Percentiles rank a stretch among this genome's conserved stretches.
Conservation (phyloP, 2,329 filamentous ascomycete species). For the Cordyceps pruinosa region DNA sequence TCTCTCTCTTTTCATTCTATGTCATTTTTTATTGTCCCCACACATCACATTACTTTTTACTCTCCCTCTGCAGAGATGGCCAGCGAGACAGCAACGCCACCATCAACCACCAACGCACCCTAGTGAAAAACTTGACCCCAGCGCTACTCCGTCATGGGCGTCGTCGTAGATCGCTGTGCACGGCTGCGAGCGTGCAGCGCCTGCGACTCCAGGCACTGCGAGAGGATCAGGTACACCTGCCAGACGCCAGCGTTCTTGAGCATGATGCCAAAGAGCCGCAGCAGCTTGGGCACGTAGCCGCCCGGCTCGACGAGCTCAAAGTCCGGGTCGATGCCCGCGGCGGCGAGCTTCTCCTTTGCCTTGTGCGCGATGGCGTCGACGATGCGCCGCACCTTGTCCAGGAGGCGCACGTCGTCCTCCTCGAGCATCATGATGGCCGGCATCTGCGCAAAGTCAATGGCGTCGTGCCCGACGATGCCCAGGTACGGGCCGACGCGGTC, state of each 20-base stretch:
- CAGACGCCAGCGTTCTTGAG: conserved; percentile 85
- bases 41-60: too few relatives aligned
- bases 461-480: conserved; percentile 77
- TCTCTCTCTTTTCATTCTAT: not conserved
- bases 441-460: conserved; percentile 70
- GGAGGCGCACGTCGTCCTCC: conserved; percentile 80
- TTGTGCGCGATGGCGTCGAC: conserved; percentile 72
- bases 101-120: too few relatives aligned
- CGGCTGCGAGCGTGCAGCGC: conserved; percentile 23
- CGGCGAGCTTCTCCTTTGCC: conserved; percentile 51
- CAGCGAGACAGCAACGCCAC: too few relatives aligned
- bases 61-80: too few relatives aligned
- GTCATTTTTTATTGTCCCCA: not conserved
- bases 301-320: conserved; percentile 53
- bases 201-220: conserved; percentile 48
- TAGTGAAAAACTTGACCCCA: too few relatives aligned
- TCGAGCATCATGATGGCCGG: conserved; percentile 86
- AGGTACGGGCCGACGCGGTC: conserved; percentile 87
- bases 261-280: conserved; percentile 79
- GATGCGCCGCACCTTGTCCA: conserved; percentile 76
- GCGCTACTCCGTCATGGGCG: conserved; percentile 1
- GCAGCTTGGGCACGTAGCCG: conserved; percentile 77
- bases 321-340: conserved; percentile 46
- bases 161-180: not conserved
- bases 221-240: conserved; percentile 59